Conservation (phyloP, 768 basidiomycete species). For the Sarcodon aspratus region DNA sequence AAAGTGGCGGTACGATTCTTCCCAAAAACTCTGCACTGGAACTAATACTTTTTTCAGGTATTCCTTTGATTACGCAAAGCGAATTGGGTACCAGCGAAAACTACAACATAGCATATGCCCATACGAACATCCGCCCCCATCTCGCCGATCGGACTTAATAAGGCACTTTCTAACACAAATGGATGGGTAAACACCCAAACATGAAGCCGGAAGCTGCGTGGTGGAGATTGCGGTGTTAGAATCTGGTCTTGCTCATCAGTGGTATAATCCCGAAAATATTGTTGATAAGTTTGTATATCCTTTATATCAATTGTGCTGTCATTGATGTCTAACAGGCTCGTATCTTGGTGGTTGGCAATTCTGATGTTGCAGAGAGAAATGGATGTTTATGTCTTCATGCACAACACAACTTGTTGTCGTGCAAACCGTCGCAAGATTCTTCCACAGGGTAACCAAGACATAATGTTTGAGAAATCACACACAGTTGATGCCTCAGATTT, state of each 20-base stretch:
- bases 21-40: neutral
- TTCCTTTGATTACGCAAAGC: slow-evolving; percentile 31
- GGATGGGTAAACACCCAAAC: neutral
- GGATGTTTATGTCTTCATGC: neutral
- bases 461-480: neutral
- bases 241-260: neutral
- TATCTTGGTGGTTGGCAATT: too few relatives aligned
- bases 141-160: slow-evolving; percentile 23
- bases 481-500: neutral
- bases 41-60: slow-evolving; percentile 11
- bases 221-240: neutral
- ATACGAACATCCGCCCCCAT: slow-evolving; percentile 25
- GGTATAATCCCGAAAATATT: neutral
- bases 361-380: neutral
- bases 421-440: slow-evolving; percentile 1
- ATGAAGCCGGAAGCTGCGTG: slow-evolving; percentile 1
- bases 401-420: neutral
- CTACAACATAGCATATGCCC: slow-evolving; percentile 31
- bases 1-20: neutral
- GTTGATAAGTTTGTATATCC: neutral
- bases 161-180: neutral
- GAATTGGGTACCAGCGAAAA: slow-evolving; percentile 34
- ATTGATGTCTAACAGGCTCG: too few relatives aligned
- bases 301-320: too few relatives aligned
- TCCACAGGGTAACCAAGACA: neutral